Evolutionary conservation across 352 stramenopile genomes (phyloP), one percentile per base, ranked within the genome.

Genomic region (Pythium periplocum): DNA sequence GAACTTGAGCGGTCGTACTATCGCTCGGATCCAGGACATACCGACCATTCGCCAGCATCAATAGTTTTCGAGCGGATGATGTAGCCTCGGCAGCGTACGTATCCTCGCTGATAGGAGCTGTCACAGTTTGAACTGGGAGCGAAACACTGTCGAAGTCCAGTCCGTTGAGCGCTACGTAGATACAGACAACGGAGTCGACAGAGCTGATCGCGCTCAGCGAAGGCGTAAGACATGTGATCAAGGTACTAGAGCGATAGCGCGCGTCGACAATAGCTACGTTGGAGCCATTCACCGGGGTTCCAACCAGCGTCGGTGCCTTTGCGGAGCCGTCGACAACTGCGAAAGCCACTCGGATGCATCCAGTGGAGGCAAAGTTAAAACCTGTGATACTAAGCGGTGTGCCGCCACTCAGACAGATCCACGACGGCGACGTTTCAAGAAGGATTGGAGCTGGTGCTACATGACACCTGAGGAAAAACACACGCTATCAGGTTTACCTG

Each of bases 101-200:
- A 26, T 26, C 17, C 17, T 26, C 17, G 17, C 17, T 26, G 17
- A 26, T 26, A 26, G 17, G 17, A 26, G 17, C 17, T 26, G 17
- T 26, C 17, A 26, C 17, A 26, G 17, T 26, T 26, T 26, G 17
- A 0, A 26, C 17, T 26, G 68, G 68, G 7, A 77, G 50, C 1
- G 62, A 57, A 31, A 77, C 51, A 42, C 68, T 73, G 46, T 77
- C 68, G 30, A 77, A 77, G 39, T 77, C 68, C n/a, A 77, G 9
- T 11, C 68, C 68, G 37, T 77, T 77, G 43, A 64, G 33, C 1
- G 66, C 48, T 32, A 77, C 59, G 45, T 59, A 68, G 26, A 69
- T 34, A 30, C 39, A 66, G 17, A 61, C 51, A n/a, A 57, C 43
- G 35, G 55, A 63, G 41, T 37, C 26, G 5, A 60, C 58, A 4